Conservation (phyloP, 2,329 filamentous ascomycete species). For the Neofusicoccum parvum region DNA sequence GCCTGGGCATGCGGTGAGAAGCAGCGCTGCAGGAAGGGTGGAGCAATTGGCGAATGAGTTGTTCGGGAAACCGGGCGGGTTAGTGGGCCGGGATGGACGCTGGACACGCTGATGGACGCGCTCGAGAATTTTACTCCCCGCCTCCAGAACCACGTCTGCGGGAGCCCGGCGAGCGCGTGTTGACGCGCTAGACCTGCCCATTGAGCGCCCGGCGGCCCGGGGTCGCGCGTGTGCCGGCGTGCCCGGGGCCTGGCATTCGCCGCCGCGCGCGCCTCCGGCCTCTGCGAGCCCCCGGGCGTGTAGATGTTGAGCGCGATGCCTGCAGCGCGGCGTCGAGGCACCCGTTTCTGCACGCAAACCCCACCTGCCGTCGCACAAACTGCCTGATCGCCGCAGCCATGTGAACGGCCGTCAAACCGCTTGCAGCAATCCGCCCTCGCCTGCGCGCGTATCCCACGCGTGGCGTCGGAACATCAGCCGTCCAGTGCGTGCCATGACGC, state of each 20-base stretch:
- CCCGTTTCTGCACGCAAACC: neutral
- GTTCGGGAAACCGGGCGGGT: conserved; percentile 3
- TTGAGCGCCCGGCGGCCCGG: conserved; percentile 13
- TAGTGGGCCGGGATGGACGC: conserved; percentile 8
- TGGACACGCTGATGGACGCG: neutral
- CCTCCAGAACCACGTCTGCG: conserved; percentile 5
- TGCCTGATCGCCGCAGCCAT: conserved; percentile 16
- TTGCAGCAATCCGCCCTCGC: neutral
- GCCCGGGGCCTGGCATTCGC: neutral
- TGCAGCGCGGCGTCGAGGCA: neutral
- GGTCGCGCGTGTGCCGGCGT: neutral
- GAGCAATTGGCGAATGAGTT: conserved; percentile 16
- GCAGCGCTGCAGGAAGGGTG: conserved; percentile 1
- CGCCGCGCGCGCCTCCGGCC: neutral
- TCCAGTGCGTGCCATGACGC: neutral
- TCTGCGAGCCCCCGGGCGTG: too few species aligned
- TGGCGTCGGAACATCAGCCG: conserved; percentile 1
- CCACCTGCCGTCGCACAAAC: neutral
- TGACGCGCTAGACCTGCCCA: neutral
- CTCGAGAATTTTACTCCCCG: conserved; percentile 18
- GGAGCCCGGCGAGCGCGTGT: neutral
- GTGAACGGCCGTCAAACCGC: conserved; percentile 1
- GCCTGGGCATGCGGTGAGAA: neutral
- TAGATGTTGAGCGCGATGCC: neutral
- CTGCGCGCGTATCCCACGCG: conserved; percentile 8